Base-by-base conservation (phyloP, 2,329 filamentous ascomycete species). In the Aphanoascus verrucosus region DNA sequence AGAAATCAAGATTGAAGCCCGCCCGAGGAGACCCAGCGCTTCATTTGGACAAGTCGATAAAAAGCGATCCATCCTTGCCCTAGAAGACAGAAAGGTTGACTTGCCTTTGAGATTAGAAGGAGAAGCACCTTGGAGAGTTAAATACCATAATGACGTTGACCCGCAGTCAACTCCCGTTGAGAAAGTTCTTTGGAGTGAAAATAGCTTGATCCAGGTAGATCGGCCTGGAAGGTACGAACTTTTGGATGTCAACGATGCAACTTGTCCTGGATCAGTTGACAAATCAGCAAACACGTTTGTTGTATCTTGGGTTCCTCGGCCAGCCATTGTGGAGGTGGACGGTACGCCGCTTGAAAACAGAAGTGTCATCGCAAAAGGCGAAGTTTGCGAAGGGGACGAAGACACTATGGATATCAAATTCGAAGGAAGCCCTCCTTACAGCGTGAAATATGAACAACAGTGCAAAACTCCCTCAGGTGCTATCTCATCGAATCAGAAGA, bases 331-430 rank as follows among this genome's bases (percentile, higher is more conserved):
- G n/a, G 75, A 81, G 3, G 79, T 82, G 45, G 68, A 71, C 56
- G 65, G 65, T 5, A 61, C 60, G 20, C 58, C 62, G 31, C 76
- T 87, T 45, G 73, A 73, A 9, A 69, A 76, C 35, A 73, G 75
- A 14, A 74, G 72, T 7, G 75, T 76, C 34, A 86, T 84, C 64
- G 66, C 83, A 60, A 94, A 94, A 69, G 79, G 83, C 41, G 84
- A 90, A 56, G 84, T 98, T 31, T 98, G 93, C 64, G 90, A 98
- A 72, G 91, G 91, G 31, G 91, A 97, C 57, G 86, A 95, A 63
- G 91, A 96, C 67, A 82, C 83, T 2, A 83, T 96, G 53, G 89
- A 96, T 63, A 74, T 98, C 51, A 78, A 79, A 42, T 78, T 98
- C 57, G 80, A 80, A 65, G 91, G 88, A 80, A 79, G 84, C 49